Evolutionary conservation across 768 basidiomycete species (phyloP).

Genomic region (Gymnopilus dilepis): DNA sequence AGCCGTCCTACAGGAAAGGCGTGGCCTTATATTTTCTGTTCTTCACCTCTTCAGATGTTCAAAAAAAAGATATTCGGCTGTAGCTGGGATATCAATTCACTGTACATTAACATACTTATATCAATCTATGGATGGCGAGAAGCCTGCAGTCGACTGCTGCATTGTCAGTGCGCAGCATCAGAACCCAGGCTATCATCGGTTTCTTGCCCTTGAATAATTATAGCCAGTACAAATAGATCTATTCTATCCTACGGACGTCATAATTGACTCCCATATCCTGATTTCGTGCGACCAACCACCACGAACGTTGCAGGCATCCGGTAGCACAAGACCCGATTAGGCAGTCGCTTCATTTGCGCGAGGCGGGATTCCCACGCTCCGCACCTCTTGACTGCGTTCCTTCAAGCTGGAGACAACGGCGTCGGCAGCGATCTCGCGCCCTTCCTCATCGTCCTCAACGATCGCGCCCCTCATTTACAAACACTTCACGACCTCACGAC

Average conservation of each 20-base stretch:
- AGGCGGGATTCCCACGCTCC: slow-evolving; percentile 22
- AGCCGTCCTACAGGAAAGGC: too few species aligned
- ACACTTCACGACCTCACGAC: slow-evolving; percentile 20
- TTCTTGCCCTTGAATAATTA: neutral
- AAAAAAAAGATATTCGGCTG: too few species aligned
- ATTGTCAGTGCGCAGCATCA: neutral
- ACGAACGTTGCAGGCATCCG: slow-evolving; percentile 4
- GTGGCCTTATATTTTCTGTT: too few species aligned
- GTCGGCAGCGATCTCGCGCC: slow-evolving; percentile 12
- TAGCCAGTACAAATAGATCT: neutral
- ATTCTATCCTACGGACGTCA: neutral
- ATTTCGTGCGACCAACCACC: neutral
- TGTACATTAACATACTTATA: too few species aligned
- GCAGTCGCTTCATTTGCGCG: slow-evolving; percentile 6
- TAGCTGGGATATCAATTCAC: too few species aligned
- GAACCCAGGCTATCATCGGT: too few species aligned
- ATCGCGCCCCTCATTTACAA: slow-evolving; percentile 6
- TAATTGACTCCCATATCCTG: neutral
- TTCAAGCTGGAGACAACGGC: slow-evolving; percentile 11
- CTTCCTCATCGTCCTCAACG: slow-evolving; percentile 5
- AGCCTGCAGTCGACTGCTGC: too few species aligned
- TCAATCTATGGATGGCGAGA: too few species aligned
- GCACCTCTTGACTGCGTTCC: slow-evolving; percentile 9
- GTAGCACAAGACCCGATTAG: slow-evolving; percentile 17
- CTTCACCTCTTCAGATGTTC: too few species aligned